A percentile compares a stretch with the other conserved stretches of the same genome.
Conservation (phyloP, 495 filamentous ascomycete species). For the Tuber calosporum region DNA sequence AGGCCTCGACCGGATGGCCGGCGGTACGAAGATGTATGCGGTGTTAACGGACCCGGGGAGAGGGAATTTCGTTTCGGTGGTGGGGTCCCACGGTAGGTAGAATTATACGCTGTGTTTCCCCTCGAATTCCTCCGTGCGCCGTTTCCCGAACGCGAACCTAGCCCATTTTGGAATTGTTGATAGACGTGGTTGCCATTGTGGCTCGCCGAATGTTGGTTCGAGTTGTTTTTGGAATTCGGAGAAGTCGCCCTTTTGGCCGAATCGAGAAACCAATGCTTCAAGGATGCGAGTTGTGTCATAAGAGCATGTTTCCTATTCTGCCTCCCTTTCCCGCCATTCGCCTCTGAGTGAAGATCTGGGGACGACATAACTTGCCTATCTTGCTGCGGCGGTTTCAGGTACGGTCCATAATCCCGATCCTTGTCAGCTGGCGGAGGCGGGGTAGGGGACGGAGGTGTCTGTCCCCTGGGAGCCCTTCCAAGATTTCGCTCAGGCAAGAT, state of each 20-base stretch:
- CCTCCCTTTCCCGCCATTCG: constrained; percentile 62
- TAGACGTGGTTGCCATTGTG: constrained; percentile 42
- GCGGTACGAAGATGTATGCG: constrained; percentile 66
- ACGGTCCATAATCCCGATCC: constrained; percentile 41
- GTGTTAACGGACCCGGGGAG: constrained; percentile 83
- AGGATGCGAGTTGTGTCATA: constrained; percentile 68
- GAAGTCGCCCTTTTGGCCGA: constrained; percentile 67
- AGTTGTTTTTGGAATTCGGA: constrained; percentile 53
- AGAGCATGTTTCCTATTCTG: constrained; percentile 63
- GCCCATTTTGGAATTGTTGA: constrained; percentile 35
- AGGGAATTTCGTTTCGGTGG: constrained; percentile 67
- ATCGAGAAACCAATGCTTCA: constrained; percentile 83
- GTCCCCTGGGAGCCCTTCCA: constrained; percentile 27
- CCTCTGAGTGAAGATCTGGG: constrained; percentile 53
- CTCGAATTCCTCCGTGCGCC: constrained; percentile 36
- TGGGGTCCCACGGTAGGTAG: constrained; percentile 44
- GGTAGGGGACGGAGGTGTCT: constrained; percentile 38
- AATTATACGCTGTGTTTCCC: constrained; percentile 29
- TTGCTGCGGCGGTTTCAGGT: constrained; percentile 40
- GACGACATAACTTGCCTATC: constrained; percentile 42
- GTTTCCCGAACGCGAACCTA: constrained; percentile 44
- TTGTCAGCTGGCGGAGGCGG: constrained; percentile 40
- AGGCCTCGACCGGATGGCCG: constrained; percentile 65
- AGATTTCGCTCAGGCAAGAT: constrained; percentile 39
- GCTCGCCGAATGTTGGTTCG: constrained; percentile 49